Evolutionary conservation across 2,329 filamentous ascomycete genomes (phyloP).

Genomic region (Didymella segeticola): DNA sequence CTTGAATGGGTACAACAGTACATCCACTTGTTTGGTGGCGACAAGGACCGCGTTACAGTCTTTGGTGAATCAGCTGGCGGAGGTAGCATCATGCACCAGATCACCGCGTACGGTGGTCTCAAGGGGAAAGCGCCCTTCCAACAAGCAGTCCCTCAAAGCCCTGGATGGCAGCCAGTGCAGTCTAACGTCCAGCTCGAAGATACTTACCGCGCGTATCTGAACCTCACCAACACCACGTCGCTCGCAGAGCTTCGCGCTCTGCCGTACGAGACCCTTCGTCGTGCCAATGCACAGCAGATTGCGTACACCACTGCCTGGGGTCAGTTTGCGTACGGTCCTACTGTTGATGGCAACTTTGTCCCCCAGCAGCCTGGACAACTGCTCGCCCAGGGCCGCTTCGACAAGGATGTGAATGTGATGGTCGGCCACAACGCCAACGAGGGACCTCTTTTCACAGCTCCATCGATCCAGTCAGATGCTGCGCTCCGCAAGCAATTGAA

Average conservation of each 20-base stretch:
- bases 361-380: constrained; percentile 44
- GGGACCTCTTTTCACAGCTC: constrained; percentile 54
- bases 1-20: constrained; percentile 51
- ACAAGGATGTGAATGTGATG: constrained; percentile 45
- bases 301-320: constrained; percentile 43
- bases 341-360: constrained; percentile 44
- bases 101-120: constrained; percentile 49
- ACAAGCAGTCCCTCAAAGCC: constrained; percentile 48
- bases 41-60: constrained; percentile 47
- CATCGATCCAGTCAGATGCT: constrained; percentile 44
- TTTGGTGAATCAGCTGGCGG: constrained; percentile 50
- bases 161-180: constrained; percentile 47
- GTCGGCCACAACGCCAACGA: constrained; percentile 55
- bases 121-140: constrained; percentile 50
- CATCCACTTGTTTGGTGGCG: constrained; percentile 50
- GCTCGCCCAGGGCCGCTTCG: constrained; percentile 47
- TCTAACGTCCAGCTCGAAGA: constrained; percentile 40
- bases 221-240: constrained; percentile 41
- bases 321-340: constrained; percentile 42
- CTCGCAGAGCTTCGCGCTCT: constrained; percentile 45
- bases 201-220: constrained; percentile 39
- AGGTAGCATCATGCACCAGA: constrained; percentile 50
- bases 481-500: constrained; percentile 37
- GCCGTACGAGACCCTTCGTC: constrained; percentile 39
- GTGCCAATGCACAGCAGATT: constrained; percentile 45